phyloP scores from a whole-genome alignment of 495 filamentous ascomycete genomes.

The Xylaria venustula region DNA sequence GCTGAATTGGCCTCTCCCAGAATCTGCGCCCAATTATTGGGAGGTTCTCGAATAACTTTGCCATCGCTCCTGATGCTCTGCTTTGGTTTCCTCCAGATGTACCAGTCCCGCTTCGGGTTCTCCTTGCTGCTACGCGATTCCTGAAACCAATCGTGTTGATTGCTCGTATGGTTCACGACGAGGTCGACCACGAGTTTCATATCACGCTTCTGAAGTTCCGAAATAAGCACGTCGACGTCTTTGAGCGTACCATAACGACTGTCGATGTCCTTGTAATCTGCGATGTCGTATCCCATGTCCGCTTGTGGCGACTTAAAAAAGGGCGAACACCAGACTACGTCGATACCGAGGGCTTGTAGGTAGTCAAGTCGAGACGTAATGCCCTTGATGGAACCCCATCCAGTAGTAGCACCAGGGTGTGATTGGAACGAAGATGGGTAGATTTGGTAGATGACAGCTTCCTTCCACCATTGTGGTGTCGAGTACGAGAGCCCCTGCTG shows the following conservation, averaged over 20 bases:
- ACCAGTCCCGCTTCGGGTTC: constrained; percentile 58
- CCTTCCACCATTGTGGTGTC: constrained; percentile 10
- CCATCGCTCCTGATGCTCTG: constrained; percentile 34
- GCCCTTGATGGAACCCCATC: constrained; percentile 49
- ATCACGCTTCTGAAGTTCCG: constrained; percentile 53
- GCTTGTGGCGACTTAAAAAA: constrained; percentile 61
- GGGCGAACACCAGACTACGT: constrained; percentile 61
- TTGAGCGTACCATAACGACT: constrained; percentile 57
- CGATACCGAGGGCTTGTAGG: constrained; percentile 55
- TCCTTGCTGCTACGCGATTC: constrained; percentile 52
- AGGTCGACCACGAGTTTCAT: constrained; percentile 66
- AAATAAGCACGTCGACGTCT: constrained; percentile 56
- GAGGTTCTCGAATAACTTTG: constrained; percentile 40
- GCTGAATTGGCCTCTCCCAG: constrained; percentile 56
- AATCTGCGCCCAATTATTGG: constrained; percentile 62
- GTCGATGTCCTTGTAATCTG: constrained; percentile 60
- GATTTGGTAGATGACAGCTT: constrained; percentile 56
- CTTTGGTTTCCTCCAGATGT: constrained; percentile 59
- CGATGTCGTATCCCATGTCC: constrained; percentile 57
- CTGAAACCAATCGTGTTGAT: constrained; percentile 64
- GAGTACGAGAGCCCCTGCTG: neutral
- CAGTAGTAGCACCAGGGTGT: constrained; percentile 51
- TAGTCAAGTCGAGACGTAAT: constrained; percentile 34
- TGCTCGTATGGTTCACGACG: constrained; percentile 64
- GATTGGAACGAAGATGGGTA: constrained; percentile 63